Percentiles rank a stretch among this genome's conserved stretches.
These are phyloP conservation scores for Pseudocercospora ulei DNA, from an alignment of 2,329 filamentous ascomycete genomes.

Conservation along the genomic window DNA sequence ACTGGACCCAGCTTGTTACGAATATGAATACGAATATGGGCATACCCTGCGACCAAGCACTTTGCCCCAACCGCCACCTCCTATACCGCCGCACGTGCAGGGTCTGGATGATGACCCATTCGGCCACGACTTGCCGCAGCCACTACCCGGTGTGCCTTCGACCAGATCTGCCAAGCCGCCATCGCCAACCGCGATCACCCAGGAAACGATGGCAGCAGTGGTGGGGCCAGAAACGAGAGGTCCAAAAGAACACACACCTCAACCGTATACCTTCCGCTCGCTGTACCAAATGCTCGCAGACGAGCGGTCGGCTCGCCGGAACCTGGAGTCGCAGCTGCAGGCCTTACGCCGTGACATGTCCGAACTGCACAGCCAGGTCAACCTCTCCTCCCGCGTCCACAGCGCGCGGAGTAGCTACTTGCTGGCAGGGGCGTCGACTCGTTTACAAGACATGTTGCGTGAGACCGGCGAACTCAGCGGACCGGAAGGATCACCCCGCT, in stretches of 20 bases:
- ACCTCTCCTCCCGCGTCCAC: slow-evolving; percentile 16
- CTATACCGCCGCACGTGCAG: slow-evolving; percentile 16
- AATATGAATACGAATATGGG: slow-evolving; percentile 25
- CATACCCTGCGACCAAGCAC: slow-evolving; percentile 22
- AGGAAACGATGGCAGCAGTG: slow-evolving; percentile 15
- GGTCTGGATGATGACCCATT: slow-evolving; percentile 18
- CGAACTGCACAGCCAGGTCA: slow-evolving; percentile 31
- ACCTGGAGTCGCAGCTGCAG: slow-evolving; percentile 31
- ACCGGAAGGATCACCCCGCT: slow-evolving; percentile 13
- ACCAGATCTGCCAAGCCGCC: slow-evolving; percentile 6
- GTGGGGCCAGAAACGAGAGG: slow-evolving; percentile 7
- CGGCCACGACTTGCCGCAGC: slow-evolving; percentile 10
- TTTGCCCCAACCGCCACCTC: slow-evolving; percentile 19
- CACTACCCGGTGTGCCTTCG: slow-evolving; percentile 5
- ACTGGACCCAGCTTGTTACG: slow-evolving; percentile 19
- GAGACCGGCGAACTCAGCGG: slow-evolving; percentile 24
- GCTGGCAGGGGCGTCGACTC: slow-evolving; percentile 23
- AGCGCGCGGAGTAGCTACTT: slow-evolving; percentile 27
- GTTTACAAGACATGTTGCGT: slow-evolving; percentile 26
- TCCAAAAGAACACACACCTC: slow-evolving; percentile 10
- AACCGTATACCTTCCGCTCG: slow-evolving; percentile 30
- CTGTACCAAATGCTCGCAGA: slow-evolving; percentile 36
- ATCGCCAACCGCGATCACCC: slow-evolving; percentile 6
- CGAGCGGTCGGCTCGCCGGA: slow-evolving; percentile 33
- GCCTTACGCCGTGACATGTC: slow-evolving; percentile 28